phyloP scores from a whole-genome alignment of 306 rosid genomes.

The Quercus engelmannii region DNA sequence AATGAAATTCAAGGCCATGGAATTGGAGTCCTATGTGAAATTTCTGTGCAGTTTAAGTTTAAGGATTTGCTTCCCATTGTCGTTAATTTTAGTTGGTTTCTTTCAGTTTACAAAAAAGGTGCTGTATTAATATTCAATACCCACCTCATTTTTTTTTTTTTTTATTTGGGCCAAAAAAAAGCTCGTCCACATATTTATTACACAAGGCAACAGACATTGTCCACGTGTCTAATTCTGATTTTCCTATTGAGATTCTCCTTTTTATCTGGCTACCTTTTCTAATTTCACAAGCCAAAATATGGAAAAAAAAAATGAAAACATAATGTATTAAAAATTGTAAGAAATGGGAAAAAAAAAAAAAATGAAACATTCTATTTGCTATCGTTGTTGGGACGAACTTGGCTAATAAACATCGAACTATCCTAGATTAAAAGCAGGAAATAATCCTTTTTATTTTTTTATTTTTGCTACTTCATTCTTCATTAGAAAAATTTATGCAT shows the following conservation, averaged over 20 bases:
- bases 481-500: too few species aligned
- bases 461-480: too few species aligned
- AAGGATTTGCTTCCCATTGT: conserved; percentile 3
- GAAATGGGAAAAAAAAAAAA: too few species aligned
- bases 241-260: background rate
- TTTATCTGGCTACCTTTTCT: background rate
- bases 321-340: too few species aligned
- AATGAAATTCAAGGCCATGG: conserved; percentile 66
- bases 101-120: background rate
- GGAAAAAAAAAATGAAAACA: too few species aligned
- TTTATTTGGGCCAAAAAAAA: background rate
- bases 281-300: too few species aligned
- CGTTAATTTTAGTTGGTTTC: background rate
- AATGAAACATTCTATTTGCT: too few species aligned
- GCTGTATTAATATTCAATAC: background rate
- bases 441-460: too few species aligned
- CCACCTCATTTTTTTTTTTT: background rate
- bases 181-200: conserved; percentile 28
- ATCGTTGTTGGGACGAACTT: too few species aligned
- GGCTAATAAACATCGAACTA: too few species aligned
- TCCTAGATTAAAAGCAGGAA: too few species aligned
- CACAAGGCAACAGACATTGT: background rate
- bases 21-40: conserved; percentile 8
- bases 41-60: background rate
- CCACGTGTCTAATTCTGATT: background rate